A percentile compares a stretch with the other conserved stretches of the same genome.
Evolutionary conservation across 345 rosid species (phyloP).

Genomic region (Eucalyptus rudis): DNA sequence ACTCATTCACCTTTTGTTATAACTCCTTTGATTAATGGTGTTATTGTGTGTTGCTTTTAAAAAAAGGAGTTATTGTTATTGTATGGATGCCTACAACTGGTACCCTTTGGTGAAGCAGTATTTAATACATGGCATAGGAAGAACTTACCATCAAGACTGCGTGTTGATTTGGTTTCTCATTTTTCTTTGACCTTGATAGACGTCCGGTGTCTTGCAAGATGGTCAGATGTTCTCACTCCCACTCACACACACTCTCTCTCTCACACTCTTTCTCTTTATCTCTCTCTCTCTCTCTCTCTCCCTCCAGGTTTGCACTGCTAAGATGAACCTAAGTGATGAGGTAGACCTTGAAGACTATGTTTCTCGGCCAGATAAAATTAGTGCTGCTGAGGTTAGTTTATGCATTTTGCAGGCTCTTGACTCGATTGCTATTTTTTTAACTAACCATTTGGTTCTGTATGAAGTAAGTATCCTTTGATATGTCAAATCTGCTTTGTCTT

Average conservation of each 20-base stretch:
- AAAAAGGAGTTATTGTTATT: not conserved
- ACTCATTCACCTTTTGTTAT: not conserved
- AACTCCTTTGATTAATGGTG: not conserved
- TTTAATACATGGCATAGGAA: not conserved
- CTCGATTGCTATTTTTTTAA: not conserved
- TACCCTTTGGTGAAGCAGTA: not conserved
- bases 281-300: not conserved
- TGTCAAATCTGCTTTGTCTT: not conserved
- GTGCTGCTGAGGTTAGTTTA: slow-evolving; percentile 94
- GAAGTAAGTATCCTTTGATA: not conserved
- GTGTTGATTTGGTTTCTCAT: not conserved
- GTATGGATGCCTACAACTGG: not conserved
- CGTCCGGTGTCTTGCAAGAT: not conserved
- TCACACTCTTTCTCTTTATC: not conserved
- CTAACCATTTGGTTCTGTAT: not conserved
- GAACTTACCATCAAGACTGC: not conserved
- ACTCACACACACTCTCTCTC: not conserved
- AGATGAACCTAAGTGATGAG: slow-evolving; percentile 96
- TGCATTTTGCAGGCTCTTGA: not conserved
- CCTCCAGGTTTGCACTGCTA: slow-evolving; percentile 91
- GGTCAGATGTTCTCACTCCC: not conserved
- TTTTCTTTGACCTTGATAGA: not conserved
- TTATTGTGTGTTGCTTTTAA: not conserved
- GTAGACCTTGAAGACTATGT: slow-evolving; percentile 99
- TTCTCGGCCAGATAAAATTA: slow-evolving; percentile 96